Conservation (phyloP, 2,329 filamentous ascomycete species). For the Cladosporium sp. region DNA sequence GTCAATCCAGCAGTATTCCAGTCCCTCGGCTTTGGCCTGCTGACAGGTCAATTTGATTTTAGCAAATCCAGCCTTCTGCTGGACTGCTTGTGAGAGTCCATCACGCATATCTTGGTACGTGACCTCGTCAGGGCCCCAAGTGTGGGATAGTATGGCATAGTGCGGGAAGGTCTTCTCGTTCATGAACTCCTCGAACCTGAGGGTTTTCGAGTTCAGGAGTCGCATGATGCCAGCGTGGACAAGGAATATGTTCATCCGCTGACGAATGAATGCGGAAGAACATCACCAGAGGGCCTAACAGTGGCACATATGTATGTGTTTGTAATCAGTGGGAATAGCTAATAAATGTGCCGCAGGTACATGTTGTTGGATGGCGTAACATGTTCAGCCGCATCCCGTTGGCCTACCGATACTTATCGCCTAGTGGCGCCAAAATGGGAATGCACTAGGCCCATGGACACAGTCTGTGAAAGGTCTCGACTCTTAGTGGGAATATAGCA, state of each 20-base stretch:
- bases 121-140: constrained; percentile 23
- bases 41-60: constrained; percentile 21
- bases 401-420: no score
- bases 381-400: no score
- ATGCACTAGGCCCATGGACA: no score
- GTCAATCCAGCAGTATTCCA: constrained; percentile 21
- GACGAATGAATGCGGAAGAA: no score
- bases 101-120: constrained; percentile 20
- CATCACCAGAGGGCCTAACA: background rate
- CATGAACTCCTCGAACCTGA: constrained; percentile 16
- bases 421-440: no score
- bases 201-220: constrained; percentile 13
- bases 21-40: constrained; percentile 17
- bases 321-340: no score
- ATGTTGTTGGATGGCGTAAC: no score
- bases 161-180: constrained; percentile 17
- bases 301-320: background rate
- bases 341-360: no score
- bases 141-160: constrained; percentile 25
- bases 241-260: no score
- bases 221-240: constrained; percentile 13
- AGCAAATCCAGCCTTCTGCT: constrained; percentile 18
- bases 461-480: no score
- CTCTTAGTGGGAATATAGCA: no score
- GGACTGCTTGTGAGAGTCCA: background rate